Base-by-base conservation (phyloP, 2,329 filamentous ascomycete species). In the Neodidymelliopsis sp. region DNA sequence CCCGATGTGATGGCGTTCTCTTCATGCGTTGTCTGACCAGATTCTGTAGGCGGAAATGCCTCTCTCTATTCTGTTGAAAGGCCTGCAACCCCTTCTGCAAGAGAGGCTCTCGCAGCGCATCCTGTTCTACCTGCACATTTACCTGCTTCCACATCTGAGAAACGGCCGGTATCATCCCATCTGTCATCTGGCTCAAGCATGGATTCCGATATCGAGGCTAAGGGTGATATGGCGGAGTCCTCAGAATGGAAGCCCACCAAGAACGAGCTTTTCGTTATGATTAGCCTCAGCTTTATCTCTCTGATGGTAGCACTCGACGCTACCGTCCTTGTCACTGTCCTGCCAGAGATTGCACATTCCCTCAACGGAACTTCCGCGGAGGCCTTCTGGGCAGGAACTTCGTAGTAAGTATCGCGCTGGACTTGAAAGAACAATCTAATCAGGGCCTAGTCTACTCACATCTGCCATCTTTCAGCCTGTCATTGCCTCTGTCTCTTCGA, bases 361-460 rank as follows among this genome's bases (percentile, higher is more conserved):
- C 53, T 70, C n/a, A 36, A 60, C 19, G 64, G 65, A 9, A 57
- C 55, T 19, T 55, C 66, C 0, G 50, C 55, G 16, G 62, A 89
- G 69, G 84, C 85, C 0, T 89, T 89, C 62, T 90, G 86, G 87
- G 81, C 84, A 10, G 87, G 86, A 2, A 89, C 87, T 4, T 84
- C 84, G 12, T 90, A 88, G 47, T 49, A 13, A 29, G 47, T 20
- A 24, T 6, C 5, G 9, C 9, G 2, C 15, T 12, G 8, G 18
- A 4, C 4, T 12, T 11, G 6, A 12, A 22, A 5, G 11, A 4
- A 4, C 4, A 1, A 9, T 23, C 47, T 49, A 13, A 49, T 6
- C 9, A 2, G 2, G 4, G 5, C 11, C 8, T 13, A 49, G 47
- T 56, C 75, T 90, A 4, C 78, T 90, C 4, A 82, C 85, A 3